Evolutionary conservation across 2,329 filamentous ascomycete species (phyloP).

Genomic region (Curvularia sp.): DNA sequence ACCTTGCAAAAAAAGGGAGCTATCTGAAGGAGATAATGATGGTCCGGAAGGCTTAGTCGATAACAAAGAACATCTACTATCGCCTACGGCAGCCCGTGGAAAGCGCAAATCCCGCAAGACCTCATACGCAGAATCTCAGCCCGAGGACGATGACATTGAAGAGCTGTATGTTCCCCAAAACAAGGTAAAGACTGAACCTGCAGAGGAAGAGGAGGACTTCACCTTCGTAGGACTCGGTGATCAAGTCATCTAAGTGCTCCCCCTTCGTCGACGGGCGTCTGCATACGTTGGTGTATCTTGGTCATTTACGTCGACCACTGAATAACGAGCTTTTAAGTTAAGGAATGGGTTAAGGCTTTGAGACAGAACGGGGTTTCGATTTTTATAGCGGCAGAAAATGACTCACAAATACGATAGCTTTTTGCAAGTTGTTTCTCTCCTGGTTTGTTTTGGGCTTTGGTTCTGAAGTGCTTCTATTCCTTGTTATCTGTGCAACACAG

Average conservation of each 20-base stretch:
- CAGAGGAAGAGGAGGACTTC: neutral
- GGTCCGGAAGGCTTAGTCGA: neutral
- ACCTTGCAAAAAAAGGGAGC: conserved; percentile 2
- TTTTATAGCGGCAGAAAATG: neutral
- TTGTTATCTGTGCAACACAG: too few species aligned
- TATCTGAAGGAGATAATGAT: neutral
- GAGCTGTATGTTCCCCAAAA: neutral
- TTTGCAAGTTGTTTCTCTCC: neutral
- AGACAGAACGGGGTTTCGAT: neutral
- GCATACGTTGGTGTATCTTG: neutral
- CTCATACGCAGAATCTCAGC: neutral
- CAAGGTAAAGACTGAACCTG: neutral
- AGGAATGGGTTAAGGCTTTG: neutral
- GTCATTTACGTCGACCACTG: neutral
- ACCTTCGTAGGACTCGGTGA: neutral
- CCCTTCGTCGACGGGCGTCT: neutral
- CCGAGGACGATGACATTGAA: neutral
- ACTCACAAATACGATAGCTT: neutral
- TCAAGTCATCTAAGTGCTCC: neutral
- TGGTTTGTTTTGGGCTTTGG: neutral
- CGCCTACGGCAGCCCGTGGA: neutral
- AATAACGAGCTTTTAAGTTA: neutral
- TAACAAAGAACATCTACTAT: neutral
- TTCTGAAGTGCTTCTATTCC: too few species aligned
- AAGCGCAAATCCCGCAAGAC: neutral